Evolutionary conservation across 2,329 filamentous ascomycete species (phyloP), one percentile per base, ranked within the genome.

Genomic region (Ascocoryne sarcoides): DNA sequence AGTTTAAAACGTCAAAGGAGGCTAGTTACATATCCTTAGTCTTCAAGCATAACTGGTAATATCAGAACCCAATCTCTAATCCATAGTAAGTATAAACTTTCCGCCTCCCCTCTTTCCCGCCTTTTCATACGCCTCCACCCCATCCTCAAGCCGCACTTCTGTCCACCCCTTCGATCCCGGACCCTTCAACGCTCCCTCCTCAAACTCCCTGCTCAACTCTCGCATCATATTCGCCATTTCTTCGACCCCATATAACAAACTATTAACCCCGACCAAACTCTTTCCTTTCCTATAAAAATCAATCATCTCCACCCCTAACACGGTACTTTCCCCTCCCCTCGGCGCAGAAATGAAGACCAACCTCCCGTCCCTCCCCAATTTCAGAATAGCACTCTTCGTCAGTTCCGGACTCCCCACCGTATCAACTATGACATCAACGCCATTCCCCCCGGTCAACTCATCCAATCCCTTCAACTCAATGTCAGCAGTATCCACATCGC

Each of bases 131-230:
- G 44, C 48, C 30, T 43, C 42, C 18, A 53, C 35, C 5, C 31
- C 51, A 43, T 54, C 42, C 10, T 53, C 45, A 20, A 56, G 20
- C 37, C 42, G 37, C 4, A 51, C 35, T 20, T 48, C 34, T 12
- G 29, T 48, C 51, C 51, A 56, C 8, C 43, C 40, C 5, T 45
- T 46, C 7, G 42, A 40, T 14, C 23, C 32, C 9, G 40, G 28
- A 17, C 39, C 38, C 16, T 44, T 42, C 36, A 54, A 37, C 2
- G 20, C 17, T 0, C 47, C 48, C 0, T 32, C 21, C 12, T 56
- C 51, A 37, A 55, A 55, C 17, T 39, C 32, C 7, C 35, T 12
- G 1, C 36, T 43, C 54, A 81, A 78, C 71, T 70, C 71, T 42
- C 76, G 69, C 35, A 55, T 30, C 34, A 46, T 40, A 12, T 10